Conservation (phyloP, 2,329 filamentous ascomycete species). For the Dendryphion nanum region DNA sequence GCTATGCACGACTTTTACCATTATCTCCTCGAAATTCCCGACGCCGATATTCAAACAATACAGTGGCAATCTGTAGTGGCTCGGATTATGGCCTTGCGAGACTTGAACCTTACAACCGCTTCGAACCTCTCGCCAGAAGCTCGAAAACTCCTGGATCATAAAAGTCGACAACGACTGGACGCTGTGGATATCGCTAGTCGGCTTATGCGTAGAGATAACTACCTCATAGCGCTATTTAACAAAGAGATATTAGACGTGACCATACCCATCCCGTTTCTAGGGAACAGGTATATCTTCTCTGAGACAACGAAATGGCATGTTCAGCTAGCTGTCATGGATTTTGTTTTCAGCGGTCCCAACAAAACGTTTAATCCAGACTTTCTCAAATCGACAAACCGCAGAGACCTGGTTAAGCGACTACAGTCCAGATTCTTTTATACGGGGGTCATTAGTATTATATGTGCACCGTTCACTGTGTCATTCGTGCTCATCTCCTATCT, state of each 20-base stretch:
- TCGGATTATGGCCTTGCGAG: constrained; percentile 78
- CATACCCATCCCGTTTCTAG: constrained; percentile 79
- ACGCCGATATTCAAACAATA: constrained; percentile 87
- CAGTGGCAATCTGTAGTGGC: constrained; percentile 91
- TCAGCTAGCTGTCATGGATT: constrained; percentile 85
- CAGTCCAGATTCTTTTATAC: constrained; percentile 77
- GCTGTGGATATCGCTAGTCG: constrained; percentile 97
- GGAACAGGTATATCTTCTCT: constrained; percentile 79
- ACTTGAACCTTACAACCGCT: constrained; percentile 83
- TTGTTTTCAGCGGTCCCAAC: constrained; percentile 79
- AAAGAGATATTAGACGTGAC: constrained; percentile 91
- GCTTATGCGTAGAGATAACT: constrained; percentile 95
- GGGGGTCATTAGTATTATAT: constrained; percentile 80
- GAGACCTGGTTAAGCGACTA: constrained; percentile 74
- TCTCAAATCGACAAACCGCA: constrained; percentile 77
- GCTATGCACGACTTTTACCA: constrained; percentile 84
- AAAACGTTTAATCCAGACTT: constrained; percentile 87
- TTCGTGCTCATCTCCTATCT: constrained; percentile 89
- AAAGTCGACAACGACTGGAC: constrained; percentile 91
- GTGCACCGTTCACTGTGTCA: constrained; percentile 82
- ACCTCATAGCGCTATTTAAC: constrained; percentile 94
- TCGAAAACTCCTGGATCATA: constrained; percentile 68
- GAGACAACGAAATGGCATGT: constrained; percentile 90
- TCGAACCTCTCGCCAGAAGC: constrained; percentile 58
- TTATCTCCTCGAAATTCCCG: constrained; percentile 77